A percentile compares a stretch with the other conserved stretches of the same genome.
phyloP scores from a whole-genome alignment of 2,329 filamentous ascomycete species.

The Didymella pinodella region DNA sequence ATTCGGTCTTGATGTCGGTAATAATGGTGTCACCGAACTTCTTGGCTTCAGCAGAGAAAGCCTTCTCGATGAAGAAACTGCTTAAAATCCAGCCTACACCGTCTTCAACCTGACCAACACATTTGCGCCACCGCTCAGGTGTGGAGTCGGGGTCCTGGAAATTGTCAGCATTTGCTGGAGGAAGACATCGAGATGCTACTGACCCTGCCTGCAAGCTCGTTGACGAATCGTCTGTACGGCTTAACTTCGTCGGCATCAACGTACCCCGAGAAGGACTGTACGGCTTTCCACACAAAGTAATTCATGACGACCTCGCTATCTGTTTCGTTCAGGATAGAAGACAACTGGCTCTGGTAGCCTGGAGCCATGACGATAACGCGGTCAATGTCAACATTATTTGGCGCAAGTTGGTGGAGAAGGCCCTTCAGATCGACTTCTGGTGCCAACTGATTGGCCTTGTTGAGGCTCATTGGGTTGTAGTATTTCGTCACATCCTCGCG shows the following conservation, averaged over 20 bases:
- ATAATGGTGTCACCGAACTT: slow-evolving; percentile 73
- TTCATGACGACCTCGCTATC: slow-evolving; percentile 64
- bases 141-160: slow-evolving; percentile 64
- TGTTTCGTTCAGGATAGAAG: slow-evolving; percentile 63
- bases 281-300: slow-evolving; percentile 71
- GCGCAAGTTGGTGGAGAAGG: slow-evolving; percentile 62
- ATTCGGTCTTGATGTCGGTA: slow-evolving; percentile 73
- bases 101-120: slow-evolving; percentile 65
- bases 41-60: slow-evolving; percentile 72
- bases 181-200: neutral
- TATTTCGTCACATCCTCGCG: slow-evolving; percentile 70
- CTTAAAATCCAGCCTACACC: slow-evolving; percentile 73
- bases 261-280: slow-evolving; percentile 61
- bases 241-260: slow-evolving; percentile 68
- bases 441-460: slow-evolving; percentile 63
- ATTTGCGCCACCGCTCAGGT: slow-evolving; percentile 72
- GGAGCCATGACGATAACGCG: slow-evolving; percentile 68
- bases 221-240: slow-evolving; percentile 67
- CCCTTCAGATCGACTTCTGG: slow-evolving; percentile 64
- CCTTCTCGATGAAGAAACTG: slow-evolving; percentile 73
- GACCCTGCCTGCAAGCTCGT: slow-evolving; percentile 65
- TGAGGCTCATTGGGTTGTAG: slow-evolving; percentile 69
- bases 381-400: slow-evolving; percentile 59
- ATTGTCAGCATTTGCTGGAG: neutral
- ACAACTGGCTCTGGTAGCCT: slow-evolving; percentile 66